Evolutionary conservation across 805 yeast genomes (phyloP), one percentile per base, ranked within the genome.

Genomic region (Barnettozyma vustinii): DNA sequence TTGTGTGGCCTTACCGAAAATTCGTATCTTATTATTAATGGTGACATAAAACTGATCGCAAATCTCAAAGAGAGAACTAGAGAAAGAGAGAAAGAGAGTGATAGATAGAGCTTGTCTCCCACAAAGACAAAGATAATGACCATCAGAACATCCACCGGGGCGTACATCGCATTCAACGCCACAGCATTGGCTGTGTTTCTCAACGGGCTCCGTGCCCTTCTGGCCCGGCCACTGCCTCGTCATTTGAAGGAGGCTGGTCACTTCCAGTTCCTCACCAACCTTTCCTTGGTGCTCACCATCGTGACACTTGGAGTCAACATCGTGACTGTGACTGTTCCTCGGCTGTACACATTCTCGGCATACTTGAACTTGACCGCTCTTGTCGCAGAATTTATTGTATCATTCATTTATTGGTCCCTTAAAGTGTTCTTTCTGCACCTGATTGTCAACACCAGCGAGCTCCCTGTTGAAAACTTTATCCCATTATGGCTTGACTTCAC

Each of bases 321-420:
- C 23, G 16, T 39, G 9, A 73, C 23, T 16, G 64, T 10, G 67
- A 74, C 41, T 77, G 71, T 56, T 35, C 62, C 37, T n/a, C 35
- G 23, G 12, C 25, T 23, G 1, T 18, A 10, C 16, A 36, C 26
- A 5, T 9, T 50, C 13, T 55, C 61, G 13, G 37, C 46, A 4
- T 46, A 45, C 16, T 10, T 48, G 9, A 52, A 81, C 51, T 81
- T 87, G 1, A 59, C 79, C 37, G 80, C 82, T 0, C 64, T 83
- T 42, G 77, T 80, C 0, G 57, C 81, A 16, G 91, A 84, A 60
- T 67, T 75, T 10, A 70, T 84, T 19, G 89, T 86, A 16, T 72
- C 87, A 0, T 32, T 67, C 1, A 77, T 85, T 15, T 86, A 86
- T 62, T 86, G 94, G 92, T 80, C 83, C 0, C 70, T 85, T 54